These are phyloP conservation scores for Vigna reflexopilosa DNA, from an alignment of 306 rosid species.

Conservation along the genomic window DNA sequence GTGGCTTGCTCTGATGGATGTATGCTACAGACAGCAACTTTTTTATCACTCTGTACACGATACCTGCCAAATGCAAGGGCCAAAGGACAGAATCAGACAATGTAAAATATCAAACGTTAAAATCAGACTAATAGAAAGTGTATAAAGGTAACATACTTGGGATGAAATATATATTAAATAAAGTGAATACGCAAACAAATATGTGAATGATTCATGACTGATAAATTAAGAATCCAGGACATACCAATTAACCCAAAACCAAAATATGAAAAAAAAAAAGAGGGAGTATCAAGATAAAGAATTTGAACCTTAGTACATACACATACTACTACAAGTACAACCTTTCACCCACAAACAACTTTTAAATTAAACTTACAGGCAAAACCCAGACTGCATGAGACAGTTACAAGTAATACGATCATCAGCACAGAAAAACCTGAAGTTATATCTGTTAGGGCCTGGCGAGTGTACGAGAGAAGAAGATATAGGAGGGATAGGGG, in stretches of 20 bases:
- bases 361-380: slow-evolving; percentile 11
- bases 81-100: slow-evolving; percentile 32
- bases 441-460: too few species aligned
- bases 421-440: neutral
- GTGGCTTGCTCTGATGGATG: slow-evolving; percentile 98
- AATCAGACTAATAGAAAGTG: slow-evolving; percentile 31
- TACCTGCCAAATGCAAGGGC: slow-evolving; percentile 68
- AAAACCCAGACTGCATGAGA: slow-evolving; percentile 28
- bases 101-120: neutral
- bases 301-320: neutral
- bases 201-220: slow-evolving; percentile 15
- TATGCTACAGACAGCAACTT: slow-evolving; percentile 86
- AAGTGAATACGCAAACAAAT: slow-evolving; percentile 9
- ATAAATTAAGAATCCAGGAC: slow-evolving; percentile 32
- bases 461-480: too few species aligned
- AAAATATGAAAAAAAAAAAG: slow-evolving; percentile 34
- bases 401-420: slow-evolving; percentile 8
- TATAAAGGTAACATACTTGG: slow-evolving; percentile 13
- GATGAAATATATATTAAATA: slow-evolving; percentile 20
- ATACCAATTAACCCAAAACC: slow-evolving; percentile 3
- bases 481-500: too few species aligned
- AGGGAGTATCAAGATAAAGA: neutral
- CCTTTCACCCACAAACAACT: slow-evolving; percentile 12
- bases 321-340: slow-evolving; percentile 4
- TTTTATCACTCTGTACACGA: slow-evolving; percentile 89